Evolutionary conservation across 1,284 basidiomycete genomes (phyloP), one percentile per base, ranked within the genome.

Genomic region (Xerocomus alliaceus): DNA sequence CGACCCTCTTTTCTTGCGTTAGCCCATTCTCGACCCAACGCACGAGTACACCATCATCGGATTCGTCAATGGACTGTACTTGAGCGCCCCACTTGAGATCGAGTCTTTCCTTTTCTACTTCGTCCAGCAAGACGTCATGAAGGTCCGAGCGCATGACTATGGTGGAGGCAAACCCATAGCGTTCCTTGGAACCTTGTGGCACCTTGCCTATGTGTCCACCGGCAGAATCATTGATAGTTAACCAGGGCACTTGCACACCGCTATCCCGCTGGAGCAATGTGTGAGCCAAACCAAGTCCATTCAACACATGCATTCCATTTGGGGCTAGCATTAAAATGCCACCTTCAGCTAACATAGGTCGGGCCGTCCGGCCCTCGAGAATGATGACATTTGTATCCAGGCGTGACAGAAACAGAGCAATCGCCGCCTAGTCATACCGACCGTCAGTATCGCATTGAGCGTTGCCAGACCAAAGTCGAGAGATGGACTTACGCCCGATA

Each of bases 91-190:
- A 76, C 28, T 47, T 62, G 50, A 77, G 7, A 9, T 63, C 47
- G 24, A 77, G 50, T 32, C 52, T 32, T 24, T 32, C 58, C 20
- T 50, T 68, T 56, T 77, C 69, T 9, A 72, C 65, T 42, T 70
- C 65, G 41, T 76, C 69, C 37, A 74, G 58, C 22, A 77, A 55
- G 44, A 77, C 63, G 34, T 76, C 70, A 26, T 77, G 64, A 10
- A 74, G 63, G 47, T 77, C 75, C 39, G 75, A 76, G 45, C 75
- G 73, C 62, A 65, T 63, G 41, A 73, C 39, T 54, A 71, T 62
- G n/a, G 53, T 67, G 20, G 74, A 74, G 8, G 69, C 61, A 48
- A 74, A 71, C n/a, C 72, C 72, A 26, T 75, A 64, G 50, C 74
- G 73, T 47, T 75, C 47, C 51, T 56, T 49, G 17, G 71, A 72